Evolutionary conservation across 805 yeast genomes (phyloP), one percentile per base, ranked within the genome.

Genomic region (Saccharomycopsis babjevae): DNA sequence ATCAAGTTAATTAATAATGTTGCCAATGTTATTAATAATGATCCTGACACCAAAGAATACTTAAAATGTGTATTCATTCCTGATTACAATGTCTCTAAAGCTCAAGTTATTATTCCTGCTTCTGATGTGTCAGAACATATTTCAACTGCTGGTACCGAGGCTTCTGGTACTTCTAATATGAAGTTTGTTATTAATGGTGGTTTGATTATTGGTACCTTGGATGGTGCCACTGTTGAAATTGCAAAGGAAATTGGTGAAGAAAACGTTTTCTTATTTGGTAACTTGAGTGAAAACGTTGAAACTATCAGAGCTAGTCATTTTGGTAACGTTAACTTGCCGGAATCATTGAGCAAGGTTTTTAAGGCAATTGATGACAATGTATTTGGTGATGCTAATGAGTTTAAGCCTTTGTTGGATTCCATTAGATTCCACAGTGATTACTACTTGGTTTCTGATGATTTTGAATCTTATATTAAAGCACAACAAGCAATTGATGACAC

Each of bases 131-230:
- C 94, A 56, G 94, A 91, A 76, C 97, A 91, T 75, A 91, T 91
- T 66, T 91, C 97, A 15, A 91, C 97, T 52, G 97, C 97, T 8
- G 97, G 97, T 68, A 91, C 97, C 34, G 97, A 91, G 72, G 97
- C 97, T 25, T 87, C 96, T 0, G 97, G 97, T 70, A 91, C 97
- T 39, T 88, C 96, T 40, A 91, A 91, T 77, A 91, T 91, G 97
- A 91, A 91, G 76, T 91, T 91, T 71, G 96, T 90, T 28, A 77
- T 91, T 74, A 91, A 90, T 70, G 97, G 97, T 74, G 97, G 97
- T 57, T 80, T 91, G 66, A 88, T 91, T 67, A 85, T 91, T 66
- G 97, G 97, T 72, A 92, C 97, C 13, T 97, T 91, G 66, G 97
- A 91, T 71, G 97, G 97, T 70, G 97, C 97, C 65, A 91, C 92